These are phyloP conservation scores for Terana coerulea DNA, from an alignment of 768 basidiomycete species.

Conservation along the genomic window DNA sequence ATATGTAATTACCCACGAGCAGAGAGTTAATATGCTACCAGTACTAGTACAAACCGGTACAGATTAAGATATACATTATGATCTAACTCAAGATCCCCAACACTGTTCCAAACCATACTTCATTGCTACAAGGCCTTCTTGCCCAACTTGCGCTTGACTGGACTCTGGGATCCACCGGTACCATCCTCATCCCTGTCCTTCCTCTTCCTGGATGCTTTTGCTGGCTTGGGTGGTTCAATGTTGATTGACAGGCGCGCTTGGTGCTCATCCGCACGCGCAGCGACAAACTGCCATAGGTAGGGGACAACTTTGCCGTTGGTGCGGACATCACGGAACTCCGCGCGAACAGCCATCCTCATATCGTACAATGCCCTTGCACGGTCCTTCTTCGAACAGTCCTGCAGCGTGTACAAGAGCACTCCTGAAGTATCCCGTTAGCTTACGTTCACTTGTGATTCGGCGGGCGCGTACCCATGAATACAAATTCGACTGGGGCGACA, in stretches of 20 bases:
- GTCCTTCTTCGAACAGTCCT: slow-evolving; percentile 38
- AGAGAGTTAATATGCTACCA: not conserved
- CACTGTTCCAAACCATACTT: not conserved
- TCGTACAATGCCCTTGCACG: slow-evolving; percentile 53
- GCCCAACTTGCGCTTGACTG: not conserved
- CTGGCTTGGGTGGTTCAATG: no score
- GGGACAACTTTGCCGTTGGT: slow-evolving; percentile 53
- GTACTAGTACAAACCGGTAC: no score
- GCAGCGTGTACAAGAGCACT: slow-evolving; percentile 58
- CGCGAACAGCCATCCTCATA: slow-evolving; percentile 54
- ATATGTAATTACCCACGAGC: slow-evolving; percentile 37
- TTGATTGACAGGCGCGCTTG: no score
- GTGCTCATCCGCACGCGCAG: slow-evolving; percentile 28
- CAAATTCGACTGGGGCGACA: slow-evolving; percentile 73
- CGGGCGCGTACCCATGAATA: slow-evolving; percentile 68
- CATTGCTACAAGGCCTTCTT: not conserved
- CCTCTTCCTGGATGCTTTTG: no score
- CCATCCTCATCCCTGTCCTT: no score
- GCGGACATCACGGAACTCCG: slow-evolving; percentile 59
- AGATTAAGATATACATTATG: no score
- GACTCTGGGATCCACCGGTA: not conserved
- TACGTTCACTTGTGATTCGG: no score
- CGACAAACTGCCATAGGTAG: slow-evolving; percentile 56
- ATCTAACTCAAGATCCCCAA: not conserved
- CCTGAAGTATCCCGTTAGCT: slow-evolving; percentile 40